Evolutionary conservation across 1,284 basidiomycete species (phyloP).

Genomic region (Fistulina hepatica): DNA sequence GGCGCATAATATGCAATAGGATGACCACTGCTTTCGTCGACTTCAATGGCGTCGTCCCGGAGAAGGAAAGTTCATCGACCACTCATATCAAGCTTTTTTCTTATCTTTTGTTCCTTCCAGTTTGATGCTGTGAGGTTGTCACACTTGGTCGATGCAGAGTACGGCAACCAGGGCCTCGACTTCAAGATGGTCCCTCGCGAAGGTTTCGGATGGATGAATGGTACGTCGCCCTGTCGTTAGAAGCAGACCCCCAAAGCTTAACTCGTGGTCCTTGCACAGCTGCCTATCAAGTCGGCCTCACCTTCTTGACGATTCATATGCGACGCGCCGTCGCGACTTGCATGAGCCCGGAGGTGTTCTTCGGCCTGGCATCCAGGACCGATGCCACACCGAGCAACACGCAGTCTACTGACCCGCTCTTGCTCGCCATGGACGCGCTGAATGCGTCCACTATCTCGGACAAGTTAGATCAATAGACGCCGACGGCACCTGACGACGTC

Average conservation of each 20-base stretch:
- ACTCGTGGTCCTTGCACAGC: conserved; percentile 38
- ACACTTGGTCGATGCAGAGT: conserved; percentile 95
- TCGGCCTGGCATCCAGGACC: conserved; percentile 38
- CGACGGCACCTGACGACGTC: too few relatives aligned
- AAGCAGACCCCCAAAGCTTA: neutral
- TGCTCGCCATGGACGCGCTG: conserved; percentile 59
- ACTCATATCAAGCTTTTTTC: conserved; percentile 6
- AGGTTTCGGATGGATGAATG: conserved; percentile 97
- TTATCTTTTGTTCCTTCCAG: conserved; percentile 25
- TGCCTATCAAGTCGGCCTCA: conserved; percentile 88
- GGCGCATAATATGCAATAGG: conserved; percentile 31
- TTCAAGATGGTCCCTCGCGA: conserved; percentile 95
- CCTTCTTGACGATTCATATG: conserved; percentile 92
- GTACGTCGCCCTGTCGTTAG: conserved; percentile 33
- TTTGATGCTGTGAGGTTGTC: conserved; percentile 94
- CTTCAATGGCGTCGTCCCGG: conserved; percentile 95
- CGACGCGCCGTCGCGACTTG: conserved; percentile 89
- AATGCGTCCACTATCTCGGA: conserved; percentile 17
- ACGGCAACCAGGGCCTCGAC: conserved; percentile 96
- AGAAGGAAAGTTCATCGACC: conserved; percentile 52
- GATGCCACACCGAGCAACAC: conserved; percentile 25
- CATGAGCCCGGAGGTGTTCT: conserved; percentile 86
- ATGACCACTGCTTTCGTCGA: conserved; percentile 90
- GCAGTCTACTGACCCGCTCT: conserved; percentile 49
- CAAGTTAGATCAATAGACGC: conserved; percentile 1